Conservation (phyloP, 352 stramenopile species). For the Pythium aristosporum region DNA sequence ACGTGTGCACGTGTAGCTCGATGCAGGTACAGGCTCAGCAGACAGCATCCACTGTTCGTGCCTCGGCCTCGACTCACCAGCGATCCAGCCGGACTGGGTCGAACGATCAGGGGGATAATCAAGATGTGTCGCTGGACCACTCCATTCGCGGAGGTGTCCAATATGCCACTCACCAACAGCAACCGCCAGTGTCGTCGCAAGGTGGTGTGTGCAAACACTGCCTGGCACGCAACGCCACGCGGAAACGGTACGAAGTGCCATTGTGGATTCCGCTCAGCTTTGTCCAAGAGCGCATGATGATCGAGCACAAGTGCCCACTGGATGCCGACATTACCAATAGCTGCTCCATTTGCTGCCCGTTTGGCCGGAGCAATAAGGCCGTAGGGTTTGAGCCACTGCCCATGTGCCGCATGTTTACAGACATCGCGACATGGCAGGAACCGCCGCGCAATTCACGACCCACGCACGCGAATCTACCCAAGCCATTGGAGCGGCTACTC, state of each 20-base stretch:
- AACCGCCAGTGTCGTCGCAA: conserved; percentile 4
- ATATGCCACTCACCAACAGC: not conserved
- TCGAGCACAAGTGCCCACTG: conserved; percentile 61
- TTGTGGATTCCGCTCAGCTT: conserved; percentile 85
- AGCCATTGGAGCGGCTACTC: conserved; percentile 61
- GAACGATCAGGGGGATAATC: conserved; percentile 12
- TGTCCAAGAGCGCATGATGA: conserved; percentile 79
- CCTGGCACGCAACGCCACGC: conserved; percentile 48
- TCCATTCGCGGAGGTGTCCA: conserved; percentile 5
- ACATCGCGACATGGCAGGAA: conserved; percentile 23
- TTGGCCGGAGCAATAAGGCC: conserved; percentile 19
- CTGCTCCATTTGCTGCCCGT: conserved; percentile 62
- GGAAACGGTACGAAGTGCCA: conserved; percentile 73
- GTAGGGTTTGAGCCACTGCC: conserved; percentile 65
- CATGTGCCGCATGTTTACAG: conserved; percentile 76
- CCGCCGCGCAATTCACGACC: conserved; percentile 27
- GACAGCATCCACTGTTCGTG: not conserved
- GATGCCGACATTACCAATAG: conserved; percentile 65
- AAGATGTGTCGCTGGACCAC: not conserved
- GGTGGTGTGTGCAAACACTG: conserved; percentile 67
- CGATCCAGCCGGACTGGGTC: conserved; percentile 24
- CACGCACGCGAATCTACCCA: conserved; percentile 39
- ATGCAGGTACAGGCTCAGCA: conserved; percentile 4
- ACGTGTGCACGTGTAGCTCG: conserved; percentile 23
- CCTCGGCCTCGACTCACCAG: conserved; percentile 1